Conservation (phyloP, 139 green algal genomes). For the Ettlia oleoabundans region DNA sequence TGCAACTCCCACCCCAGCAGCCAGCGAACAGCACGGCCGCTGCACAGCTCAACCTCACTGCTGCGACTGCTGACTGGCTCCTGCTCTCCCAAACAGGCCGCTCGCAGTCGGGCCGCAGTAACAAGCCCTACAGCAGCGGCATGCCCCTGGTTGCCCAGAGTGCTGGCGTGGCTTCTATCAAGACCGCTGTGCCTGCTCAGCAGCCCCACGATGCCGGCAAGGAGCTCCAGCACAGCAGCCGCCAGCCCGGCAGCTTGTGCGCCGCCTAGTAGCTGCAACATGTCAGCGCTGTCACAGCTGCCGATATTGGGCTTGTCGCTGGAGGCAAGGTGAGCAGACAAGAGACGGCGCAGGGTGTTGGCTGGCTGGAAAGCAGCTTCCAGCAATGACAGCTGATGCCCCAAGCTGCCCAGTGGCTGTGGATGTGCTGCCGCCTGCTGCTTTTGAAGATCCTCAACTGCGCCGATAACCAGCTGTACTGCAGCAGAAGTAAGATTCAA, state of each 20-base stretch:
- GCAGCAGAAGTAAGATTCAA: neutral
- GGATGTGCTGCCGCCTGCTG: neutral
- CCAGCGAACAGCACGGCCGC: neutral
- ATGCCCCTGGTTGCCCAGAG: constrained; percentile 18
- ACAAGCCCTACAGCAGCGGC: constrained; percentile 20
- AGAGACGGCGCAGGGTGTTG: constrained; percentile 14
- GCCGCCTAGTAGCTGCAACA: neutral
- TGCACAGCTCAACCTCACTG: neutral
- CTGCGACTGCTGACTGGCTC: too few species aligned
- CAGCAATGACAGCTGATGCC: neutral
- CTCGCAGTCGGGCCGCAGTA: neutral
- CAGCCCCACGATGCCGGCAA: too few species aligned
- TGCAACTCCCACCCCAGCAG: constrained; percentile 7
- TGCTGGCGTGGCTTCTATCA: neutral
- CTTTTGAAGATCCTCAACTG: neutral
- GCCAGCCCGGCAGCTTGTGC: neutral
- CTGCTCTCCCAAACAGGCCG: neutral
- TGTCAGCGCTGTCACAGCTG: neutral
- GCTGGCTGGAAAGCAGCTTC: constrained; percentile 5
- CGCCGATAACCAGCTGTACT: neutral
- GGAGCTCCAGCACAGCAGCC: constrained; percentile 4
- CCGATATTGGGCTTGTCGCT: neutral
- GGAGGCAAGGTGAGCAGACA: neutral
- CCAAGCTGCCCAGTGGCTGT: neutral
- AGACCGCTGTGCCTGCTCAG: too few species aligned